Conservation (phyloP, 164 flowering plant species). For the Annona cherimola region DNA sequence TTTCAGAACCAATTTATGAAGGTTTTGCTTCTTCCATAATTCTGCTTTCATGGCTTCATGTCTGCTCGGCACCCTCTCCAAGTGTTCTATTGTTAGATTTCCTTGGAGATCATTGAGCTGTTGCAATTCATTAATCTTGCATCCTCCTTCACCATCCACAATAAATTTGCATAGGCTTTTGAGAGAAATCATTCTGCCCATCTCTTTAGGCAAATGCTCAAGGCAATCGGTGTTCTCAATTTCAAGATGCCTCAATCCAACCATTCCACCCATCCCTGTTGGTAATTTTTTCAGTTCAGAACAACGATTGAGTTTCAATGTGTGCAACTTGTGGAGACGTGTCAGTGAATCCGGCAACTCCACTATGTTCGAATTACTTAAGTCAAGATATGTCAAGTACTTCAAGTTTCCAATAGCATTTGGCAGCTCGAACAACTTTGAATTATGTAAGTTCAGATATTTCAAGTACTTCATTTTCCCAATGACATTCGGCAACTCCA, state of each 20-base stretch:
- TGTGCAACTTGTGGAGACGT: conserved; percentile 17
- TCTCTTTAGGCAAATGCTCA: neutral
- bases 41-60: neutral
- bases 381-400: neutral
- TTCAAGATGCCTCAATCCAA: conserved; percentile 7
- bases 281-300: neutral
- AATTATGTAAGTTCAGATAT: conserved; percentile 3
- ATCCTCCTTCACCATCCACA: neutral
- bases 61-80: neutral
- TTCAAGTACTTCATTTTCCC: conserved; percentile 1
- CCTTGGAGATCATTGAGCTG: neutral
- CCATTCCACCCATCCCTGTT: neutral
- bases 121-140: conserved; percentile 1
- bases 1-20: neutral
- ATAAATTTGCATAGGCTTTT: conserved; percentile 1
- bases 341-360: conserved; percentile 16
- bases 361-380: neutral
- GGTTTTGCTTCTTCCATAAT: neutral
- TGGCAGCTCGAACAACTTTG: neutral
- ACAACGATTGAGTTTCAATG: neutral
- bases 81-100: neutral
- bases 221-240: neutral
- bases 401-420: neutral
- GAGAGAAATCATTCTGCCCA: conserved; percentile 4
- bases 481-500: conserved; percentile 1